phyloP scores from a whole-genome alignment of 225 moss, liverwort and hornwort genomes.

The Antitrichia curtipendula region DNA sequence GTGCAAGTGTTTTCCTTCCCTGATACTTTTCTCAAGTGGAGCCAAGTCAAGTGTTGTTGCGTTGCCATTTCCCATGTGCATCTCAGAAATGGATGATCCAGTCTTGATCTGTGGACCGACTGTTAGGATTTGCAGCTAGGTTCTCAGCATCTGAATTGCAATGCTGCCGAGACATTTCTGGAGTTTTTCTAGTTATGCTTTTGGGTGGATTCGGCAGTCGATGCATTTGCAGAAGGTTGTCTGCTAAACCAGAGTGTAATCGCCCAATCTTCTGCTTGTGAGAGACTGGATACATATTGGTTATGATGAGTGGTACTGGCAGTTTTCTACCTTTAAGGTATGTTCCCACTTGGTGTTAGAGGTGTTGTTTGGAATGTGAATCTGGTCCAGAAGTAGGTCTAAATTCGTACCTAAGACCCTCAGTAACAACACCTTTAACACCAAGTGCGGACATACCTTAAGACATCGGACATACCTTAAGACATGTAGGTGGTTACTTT shows the following conservation, averaged over 20 bases:
- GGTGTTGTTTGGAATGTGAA: no score
- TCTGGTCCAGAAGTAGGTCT: no score
- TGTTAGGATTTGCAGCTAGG: background rate
- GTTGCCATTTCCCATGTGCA: background rate
- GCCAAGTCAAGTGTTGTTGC: background rate
- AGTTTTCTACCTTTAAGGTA: background rate
- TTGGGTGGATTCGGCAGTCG: background rate
- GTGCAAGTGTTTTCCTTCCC: background rate
- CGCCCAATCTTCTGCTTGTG: background rate
- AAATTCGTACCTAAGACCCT: no score
- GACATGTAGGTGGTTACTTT: background rate
- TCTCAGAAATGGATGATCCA: background rate
- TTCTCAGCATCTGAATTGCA: background rate
- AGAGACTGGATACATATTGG: background rate
- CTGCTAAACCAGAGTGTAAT: background rate
- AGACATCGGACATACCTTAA: no score
- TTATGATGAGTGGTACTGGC: background rate
- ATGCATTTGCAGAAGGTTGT: background rate
- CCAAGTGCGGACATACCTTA: no score
- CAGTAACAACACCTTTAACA: no score
- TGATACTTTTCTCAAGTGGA: background rate
- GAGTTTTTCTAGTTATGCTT: background rate
- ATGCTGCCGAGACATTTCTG: background rate
- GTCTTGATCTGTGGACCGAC: background rate
- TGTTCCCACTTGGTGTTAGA: no score